These are phyloP conservation scores for Cercophora sp. DNA, from an alignment of 495 filamentous ascomycete species.

Conservation along the genomic window DNA sequence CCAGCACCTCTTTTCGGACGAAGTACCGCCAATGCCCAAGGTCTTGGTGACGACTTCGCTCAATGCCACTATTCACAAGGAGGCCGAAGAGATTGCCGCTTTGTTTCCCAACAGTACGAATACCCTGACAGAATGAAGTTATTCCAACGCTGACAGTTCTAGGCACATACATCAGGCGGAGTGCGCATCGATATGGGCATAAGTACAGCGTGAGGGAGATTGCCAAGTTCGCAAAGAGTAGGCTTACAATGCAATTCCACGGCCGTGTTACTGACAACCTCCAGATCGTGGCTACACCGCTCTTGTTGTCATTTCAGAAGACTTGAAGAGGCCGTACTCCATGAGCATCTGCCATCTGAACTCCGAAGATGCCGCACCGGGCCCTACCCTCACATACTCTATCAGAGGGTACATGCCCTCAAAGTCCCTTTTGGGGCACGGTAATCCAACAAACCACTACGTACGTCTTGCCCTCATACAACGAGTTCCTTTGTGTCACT, in stretches of 20 bases:
- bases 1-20: slow-evolving; percentile 72
- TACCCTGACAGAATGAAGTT: too few relatives aligned
- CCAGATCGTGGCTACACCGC: slow-evolving; percentile 70
- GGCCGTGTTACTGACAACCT: slow-evolving; percentile 13
- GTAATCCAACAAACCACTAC: slow-evolving; percentile 80
- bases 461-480: slow-evolving; percentile 11
- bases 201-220: slow-evolving; percentile 91
- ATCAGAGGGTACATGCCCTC: slow-evolving; percentile 85
- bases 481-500: not conserved
- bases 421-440: slow-evolving; percentile 79
- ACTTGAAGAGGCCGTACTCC: slow-evolving; percentile 71
- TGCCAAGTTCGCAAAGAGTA: slow-evolving; percentile 68
- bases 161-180: slow-evolving; percentile 76
- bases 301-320: slow-evolving; percentile 77
- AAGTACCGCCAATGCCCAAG: slow-evolving; percentile 59
- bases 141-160: too few relatives aligned
- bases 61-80: slow-evolving; percentile 77
- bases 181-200: slow-evolving; percentile 71
- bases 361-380: slow-evolving; percentile 50
- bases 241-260: too few relatives aligned
- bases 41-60: slow-evolving; percentile 86
- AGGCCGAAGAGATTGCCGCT: slow-evolving; percentile 70
- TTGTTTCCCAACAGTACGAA: slow-evolving; percentile 73
- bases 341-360: slow-evolving; percentile 75
- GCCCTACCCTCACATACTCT: slow-evolving; percentile 69